These are phyloP conservation scores for Aspergillus nidulans DNA, from an alignment of 495 filamentous ascomycete genomes.

Conservation along the genomic window DNA sequence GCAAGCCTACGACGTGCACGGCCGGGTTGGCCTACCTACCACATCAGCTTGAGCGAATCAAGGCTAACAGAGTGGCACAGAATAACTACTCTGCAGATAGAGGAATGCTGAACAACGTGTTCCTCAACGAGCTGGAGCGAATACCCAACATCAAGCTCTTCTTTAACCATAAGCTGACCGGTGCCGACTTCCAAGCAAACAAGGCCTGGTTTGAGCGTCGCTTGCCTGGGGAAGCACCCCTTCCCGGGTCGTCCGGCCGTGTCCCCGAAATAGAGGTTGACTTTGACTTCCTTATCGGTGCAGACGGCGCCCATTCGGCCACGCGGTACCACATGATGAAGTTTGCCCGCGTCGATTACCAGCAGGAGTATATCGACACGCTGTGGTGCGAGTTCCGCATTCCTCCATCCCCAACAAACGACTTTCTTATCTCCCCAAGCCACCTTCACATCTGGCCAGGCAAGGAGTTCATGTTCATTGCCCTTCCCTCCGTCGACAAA, in stretches of 20 bases:
- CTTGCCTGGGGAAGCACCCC: constrained; percentile 28
- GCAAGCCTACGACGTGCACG: constrained; percentile 87
- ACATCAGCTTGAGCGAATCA: constrained; percentile 2
- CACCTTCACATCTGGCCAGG: constrained; percentile 98
- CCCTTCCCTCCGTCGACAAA: constrained; percentile 81
- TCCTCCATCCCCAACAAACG: constrained; percentile 47
- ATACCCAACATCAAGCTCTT: constrained; percentile 83
- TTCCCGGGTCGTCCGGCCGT: constrained; percentile 31
- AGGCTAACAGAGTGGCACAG: constrained; percentile 54
- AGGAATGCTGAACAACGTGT: constrained; percentile 72
- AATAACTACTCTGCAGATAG: constrained; percentile 50
- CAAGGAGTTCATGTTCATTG: constrained; percentile 94
- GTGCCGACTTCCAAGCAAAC: constrained; percentile 72
- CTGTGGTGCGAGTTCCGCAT: constrained; percentile 97
- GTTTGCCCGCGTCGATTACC: constrained; percentile 78
- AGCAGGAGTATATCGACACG: constrained; percentile 94
- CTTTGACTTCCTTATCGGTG: constrained; percentile 95
- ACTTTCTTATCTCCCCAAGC: constrained; percentile 78
- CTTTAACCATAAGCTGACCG: constrained; percentile 88
- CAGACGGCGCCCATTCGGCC: constrained; percentile 91
- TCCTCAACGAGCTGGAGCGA: constrained; percentile 78
- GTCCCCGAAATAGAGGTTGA: constrained; percentile 61
- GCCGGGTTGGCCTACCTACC: constrained; percentile 55
- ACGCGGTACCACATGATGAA: constrained; percentile 93
- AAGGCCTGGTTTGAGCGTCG: constrained; percentile 82